These are phyloP conservation scores for Eimeria maxima DNA, from an alignment of 169 alveolate species.

Conservation along the genomic window DNA sequence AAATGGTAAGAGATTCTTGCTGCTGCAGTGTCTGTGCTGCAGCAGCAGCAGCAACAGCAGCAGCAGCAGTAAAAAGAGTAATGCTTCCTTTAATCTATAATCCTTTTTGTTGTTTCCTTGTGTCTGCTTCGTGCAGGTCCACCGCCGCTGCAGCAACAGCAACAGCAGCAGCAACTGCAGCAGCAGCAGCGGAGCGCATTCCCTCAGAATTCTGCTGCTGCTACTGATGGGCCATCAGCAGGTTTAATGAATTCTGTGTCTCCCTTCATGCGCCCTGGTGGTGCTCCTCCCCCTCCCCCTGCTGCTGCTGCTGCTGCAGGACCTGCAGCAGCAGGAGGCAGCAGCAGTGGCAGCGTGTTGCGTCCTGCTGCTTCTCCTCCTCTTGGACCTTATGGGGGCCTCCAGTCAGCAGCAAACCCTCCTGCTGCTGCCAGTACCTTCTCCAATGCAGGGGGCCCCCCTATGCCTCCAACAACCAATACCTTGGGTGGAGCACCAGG, in stretches of 20 bases:
- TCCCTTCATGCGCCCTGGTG: background rate
- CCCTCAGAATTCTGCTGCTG: slow-evolving; percentile 22
- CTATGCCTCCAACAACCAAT: background rate
- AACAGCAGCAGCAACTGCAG: slow-evolving; percentile 14
- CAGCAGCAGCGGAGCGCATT: slow-evolving; percentile 2
- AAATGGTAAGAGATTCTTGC: background rate
- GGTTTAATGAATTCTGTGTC: background rate
- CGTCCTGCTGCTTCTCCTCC: background rate
- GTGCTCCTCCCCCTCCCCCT: background rate
- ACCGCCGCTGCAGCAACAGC: background rate
- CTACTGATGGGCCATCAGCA: background rate
- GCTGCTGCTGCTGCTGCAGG: slow-evolving; percentile 9
- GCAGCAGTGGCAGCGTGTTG: background rate
- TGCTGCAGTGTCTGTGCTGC: background rate
- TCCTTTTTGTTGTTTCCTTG: background rate
- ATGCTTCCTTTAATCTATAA: background rate
- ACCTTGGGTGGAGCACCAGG: background rate
- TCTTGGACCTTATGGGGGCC: background rate
- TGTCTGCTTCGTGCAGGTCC: slow-evolving; percentile 16
- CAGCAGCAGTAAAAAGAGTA: background rate
- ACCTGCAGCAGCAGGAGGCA: background rate
- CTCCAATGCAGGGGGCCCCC: background rate
- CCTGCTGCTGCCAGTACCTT: background rate
- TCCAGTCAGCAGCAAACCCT: background rate
- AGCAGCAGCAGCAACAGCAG: no score